These are phyloP conservation scores for Nannochloropsis gaditana DNA, from an alignment of 108 stramenopile genomes.

Conservation along the genomic window DNA sequence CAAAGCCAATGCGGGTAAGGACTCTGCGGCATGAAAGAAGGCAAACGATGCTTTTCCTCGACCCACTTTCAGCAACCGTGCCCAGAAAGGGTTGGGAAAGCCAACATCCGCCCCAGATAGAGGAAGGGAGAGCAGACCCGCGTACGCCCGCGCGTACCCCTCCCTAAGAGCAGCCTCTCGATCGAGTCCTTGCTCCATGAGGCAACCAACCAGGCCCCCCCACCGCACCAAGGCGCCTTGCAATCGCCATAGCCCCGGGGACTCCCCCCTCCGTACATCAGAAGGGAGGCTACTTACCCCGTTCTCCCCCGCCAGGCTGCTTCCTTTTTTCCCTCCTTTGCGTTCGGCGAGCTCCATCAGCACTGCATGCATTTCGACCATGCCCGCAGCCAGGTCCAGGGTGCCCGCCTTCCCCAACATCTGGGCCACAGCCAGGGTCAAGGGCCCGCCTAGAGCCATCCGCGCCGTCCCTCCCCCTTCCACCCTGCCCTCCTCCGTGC, in stretches of 20 bases:
- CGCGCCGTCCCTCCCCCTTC: not conserved
- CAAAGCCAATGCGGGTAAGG: not conserved
- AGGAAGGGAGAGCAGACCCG: not conserved
- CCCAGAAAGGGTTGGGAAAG: not conserved
- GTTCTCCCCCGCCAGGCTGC: not conserved
- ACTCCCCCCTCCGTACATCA: no score
- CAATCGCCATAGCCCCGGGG: not conserved
- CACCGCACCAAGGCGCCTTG: constrained; percentile 10
- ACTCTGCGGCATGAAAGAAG: not conserved
- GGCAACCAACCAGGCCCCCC: not conserved
- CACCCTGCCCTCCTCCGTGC: not conserved
- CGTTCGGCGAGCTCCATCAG: constrained; percentile 4
- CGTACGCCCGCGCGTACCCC: not conserved
- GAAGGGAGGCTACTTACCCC: not conserved
- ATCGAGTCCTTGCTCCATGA: not conserved
- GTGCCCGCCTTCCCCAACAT: not conserved
- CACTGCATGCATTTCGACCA: not conserved
- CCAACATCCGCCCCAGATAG: no score
- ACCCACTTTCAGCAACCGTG: not conserved
- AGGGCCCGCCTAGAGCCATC: not conserved
- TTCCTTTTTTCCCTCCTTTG: constrained; percentile 9
- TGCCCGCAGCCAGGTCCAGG: not conserved
- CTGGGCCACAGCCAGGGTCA: not conserved
- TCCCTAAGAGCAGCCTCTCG: not conserved
- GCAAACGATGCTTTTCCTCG: not conserved